Evolutionary conservation across 2,329 filamentous ascomycete species (phyloP).

Genomic region (Xylariales sp.): DNA sequence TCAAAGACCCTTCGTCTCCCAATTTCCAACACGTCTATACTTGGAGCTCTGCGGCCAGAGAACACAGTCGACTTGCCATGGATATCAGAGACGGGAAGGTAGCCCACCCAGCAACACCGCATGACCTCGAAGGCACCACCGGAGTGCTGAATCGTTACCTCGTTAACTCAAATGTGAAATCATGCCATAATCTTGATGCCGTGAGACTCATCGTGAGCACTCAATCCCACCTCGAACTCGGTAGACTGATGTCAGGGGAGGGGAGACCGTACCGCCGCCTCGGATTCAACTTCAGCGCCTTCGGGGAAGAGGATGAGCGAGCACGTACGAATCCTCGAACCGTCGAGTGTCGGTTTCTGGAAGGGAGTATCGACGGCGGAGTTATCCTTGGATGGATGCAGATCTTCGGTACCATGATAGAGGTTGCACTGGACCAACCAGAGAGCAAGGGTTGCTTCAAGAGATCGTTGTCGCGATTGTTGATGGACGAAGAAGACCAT

Average conservation of each 20-base stretch:
- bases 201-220: slow-evolving; percentile 29
- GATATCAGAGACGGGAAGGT: slow-evolving; percentile 6
- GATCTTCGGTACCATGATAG: slow-evolving; percentile 28
- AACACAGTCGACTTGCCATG: slow-evolving; percentile 27
- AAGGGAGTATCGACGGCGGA: slow-evolving; percentile 26
- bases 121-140: slow-evolving; percentile 7
- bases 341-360: slow-evolving; percentile 35
- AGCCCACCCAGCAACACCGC: not conserved
- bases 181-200: slow-evolving; percentile 16
- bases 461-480: not conserved
- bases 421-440: slow-evolving; percentile 17
- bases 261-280: slow-evolving; percentile 29
- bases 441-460: slow-evolving; percentile 3
- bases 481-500: not conserved
- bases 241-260: slow-evolving; percentile 30
- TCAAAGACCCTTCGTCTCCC: slow-evolving; percentile 31
- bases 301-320: slow-evolving; percentile 31
- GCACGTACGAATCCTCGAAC: slow-evolving; percentile 29
- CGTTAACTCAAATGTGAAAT: not conserved
- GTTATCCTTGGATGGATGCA: slow-evolving; percentile 30
- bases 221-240: slow-evolving; percentile 25
- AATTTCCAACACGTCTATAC: slow-evolving; percentile 34
- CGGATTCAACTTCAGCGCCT: slow-evolving; percentile 37
- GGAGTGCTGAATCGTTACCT: not conserved
- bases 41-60: slow-evolving; percentile 30